Evolutionary conservation across 2,329 filamentous ascomycete species (phyloP).

Genomic region (Aspergillus hiratsukae): DNA sequence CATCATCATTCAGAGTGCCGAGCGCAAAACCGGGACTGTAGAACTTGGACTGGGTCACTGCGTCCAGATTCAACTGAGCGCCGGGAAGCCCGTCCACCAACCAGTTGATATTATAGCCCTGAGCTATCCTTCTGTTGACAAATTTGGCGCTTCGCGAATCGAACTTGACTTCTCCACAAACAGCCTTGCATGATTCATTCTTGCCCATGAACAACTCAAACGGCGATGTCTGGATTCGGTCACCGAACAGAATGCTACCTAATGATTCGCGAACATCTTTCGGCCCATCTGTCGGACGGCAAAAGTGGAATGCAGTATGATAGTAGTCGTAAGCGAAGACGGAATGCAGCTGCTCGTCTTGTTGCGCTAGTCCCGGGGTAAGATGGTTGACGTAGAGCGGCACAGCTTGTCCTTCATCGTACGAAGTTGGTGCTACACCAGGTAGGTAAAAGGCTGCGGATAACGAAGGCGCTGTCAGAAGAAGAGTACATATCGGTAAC

Average conservation of each 20-base stretch:
- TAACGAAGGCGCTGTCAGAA: conserved; percentile 30
- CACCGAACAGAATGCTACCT: conserved; percentile 94
- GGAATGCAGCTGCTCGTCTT: conserved; percentile 80
- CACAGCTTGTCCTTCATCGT: conserved; percentile 72
- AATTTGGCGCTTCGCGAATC: conserved; percentile 66
- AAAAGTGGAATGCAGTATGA: conserved; percentile 81
- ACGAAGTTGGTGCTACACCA: conserved; percentile 90
- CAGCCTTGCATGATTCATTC: conserved; percentile 80
- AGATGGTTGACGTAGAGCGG: conserved; percentile 90
- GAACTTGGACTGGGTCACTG: conserved; percentile 70
- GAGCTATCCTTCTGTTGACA: conserved; percentile 73
- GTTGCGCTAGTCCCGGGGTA: conserved; percentile 72
- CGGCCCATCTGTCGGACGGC: conserved; percentile 70
- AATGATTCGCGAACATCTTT: conserved; percentile 80
- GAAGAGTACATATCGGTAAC: conserved; percentile 25
- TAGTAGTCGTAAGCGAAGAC: conserved; percentile 97
- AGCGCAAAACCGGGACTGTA: conserved; percentile 90
- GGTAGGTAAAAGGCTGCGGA: conserved; percentile 86
- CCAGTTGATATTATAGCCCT: conserved; percentile 93
- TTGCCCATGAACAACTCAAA: conserved; percentile 82
- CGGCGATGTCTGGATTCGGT: conserved; percentile 94
- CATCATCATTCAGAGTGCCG: conserved; percentile 54
- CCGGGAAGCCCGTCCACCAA: conserved; percentile 90
- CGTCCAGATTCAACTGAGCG: conserved; percentile 75
- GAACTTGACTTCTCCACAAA: conserved; percentile 67